A percentile compares a stretch with the other conserved stretches of the same genome.
Evolutionary conservation across 148 eudicot genomes (phyloP).

Genomic region (Vaccinium macrocarpon): DNA sequence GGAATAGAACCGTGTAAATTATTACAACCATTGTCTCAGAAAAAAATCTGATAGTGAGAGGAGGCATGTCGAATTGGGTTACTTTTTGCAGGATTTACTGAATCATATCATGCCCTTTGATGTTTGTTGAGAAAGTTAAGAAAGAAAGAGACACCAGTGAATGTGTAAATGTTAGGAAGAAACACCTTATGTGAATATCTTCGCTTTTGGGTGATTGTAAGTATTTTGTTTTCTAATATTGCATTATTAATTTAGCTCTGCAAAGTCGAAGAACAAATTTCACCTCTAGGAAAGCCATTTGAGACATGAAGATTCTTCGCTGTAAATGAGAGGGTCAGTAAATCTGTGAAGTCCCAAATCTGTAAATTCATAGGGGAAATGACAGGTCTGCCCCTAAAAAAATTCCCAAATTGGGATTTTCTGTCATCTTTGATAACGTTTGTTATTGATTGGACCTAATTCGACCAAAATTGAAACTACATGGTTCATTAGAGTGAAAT

Average conservation of each 20-base stretch:
- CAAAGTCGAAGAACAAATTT: slow-evolving; percentile 90
- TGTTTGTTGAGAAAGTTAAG: slow-evolving; percentile 75
- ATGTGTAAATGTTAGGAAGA: slow-evolving; percentile 59
- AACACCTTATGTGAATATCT: not conserved
- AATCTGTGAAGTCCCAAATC: too few species aligned
- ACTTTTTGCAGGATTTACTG: slow-evolving; percentile 95
- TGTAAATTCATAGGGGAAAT: too few species aligned
- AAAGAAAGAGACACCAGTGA: slow-evolving; percentile 61
- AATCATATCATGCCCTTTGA: slow-evolving; percentile 81
- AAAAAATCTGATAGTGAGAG: slow-evolving; percentile 93
- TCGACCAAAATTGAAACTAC: too few species aligned
- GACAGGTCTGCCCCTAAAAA: too few species aligned
- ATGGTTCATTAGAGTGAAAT: too few species aligned
- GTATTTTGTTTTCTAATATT: not conserved
- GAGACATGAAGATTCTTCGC: slow-evolving; percentile 85
- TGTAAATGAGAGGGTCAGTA: too few species aligned
- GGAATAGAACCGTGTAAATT: slow-evolving; percentile 47
- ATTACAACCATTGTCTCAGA: slow-evolving; percentile 88
- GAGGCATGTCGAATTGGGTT: slow-evolving; percentile 97
- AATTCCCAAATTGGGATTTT: too few species aligned
- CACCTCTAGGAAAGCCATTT: slow-evolving; percentile 94
- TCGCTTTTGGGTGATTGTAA: not conserved
- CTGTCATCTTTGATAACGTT: too few species aligned
- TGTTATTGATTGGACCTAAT: too few species aligned
- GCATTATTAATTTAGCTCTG: slow-evolving; percentile 47